Conservation (phyloP, 2,329 filamentous ascomycete species). For the Fusarium staphyleae region DNA sequence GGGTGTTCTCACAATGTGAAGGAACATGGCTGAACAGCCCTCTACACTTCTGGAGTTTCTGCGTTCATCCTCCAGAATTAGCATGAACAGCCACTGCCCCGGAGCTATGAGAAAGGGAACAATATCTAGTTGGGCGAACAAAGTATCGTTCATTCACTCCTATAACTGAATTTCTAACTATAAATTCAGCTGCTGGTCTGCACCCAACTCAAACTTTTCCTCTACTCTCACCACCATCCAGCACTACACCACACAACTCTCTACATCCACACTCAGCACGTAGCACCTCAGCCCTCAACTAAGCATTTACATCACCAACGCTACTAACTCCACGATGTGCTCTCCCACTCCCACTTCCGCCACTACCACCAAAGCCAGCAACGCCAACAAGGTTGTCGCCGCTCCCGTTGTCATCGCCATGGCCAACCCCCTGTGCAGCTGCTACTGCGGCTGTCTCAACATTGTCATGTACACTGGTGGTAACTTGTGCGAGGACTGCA, state of each 20-base stretch:
- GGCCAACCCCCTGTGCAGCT: background rate
- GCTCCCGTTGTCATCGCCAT: background rate
- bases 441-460: background rate
- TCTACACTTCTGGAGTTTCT: too few relatives aligned
- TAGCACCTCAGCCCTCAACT: background rate
- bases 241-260: background rate
- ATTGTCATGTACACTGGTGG: background rate
- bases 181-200: background rate
- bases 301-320: background rate
- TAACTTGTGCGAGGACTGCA: constrained; percentile 1
- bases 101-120: too few relatives aligned
- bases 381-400: background rate
- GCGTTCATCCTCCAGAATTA: too few relatives aligned
- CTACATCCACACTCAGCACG: background rate
- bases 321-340: background rate
- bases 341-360: background rate
- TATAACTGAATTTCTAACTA: background rate
- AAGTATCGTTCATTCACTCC: background rate
- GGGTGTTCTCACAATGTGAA: too few relatives aligned
- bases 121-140: too few relatives aligned
- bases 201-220: too few relatives aligned
- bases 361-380: background rate
- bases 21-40: too few relatives aligned
- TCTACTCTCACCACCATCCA: background rate
- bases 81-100: too few relatives aligned